A percentile compares a stretch with the other conserved stretches of the same genome.
phyloP scores from a whole-genome alignment of 2,329 filamentous ascomycete species.

The Coniochaeta pulveracea region DNA sequence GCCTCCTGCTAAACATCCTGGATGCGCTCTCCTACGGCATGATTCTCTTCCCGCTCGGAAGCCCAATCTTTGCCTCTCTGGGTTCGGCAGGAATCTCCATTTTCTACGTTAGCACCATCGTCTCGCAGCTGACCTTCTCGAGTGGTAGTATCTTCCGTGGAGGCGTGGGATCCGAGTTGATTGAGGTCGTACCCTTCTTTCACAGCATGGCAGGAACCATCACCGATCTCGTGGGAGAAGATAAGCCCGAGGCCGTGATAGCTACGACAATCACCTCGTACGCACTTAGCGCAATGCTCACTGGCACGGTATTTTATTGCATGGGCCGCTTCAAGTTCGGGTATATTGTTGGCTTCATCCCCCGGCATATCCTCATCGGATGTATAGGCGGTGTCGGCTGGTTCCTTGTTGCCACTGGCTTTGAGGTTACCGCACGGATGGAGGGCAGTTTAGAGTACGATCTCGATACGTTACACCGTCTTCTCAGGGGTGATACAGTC shows the following conservation, averaged over 20 bases:
- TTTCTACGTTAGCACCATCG: conserved; percentile 96
- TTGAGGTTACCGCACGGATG: conserved; percentile 85
- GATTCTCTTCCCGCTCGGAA: conserved; percentile 89
- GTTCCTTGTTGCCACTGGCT: conserved; percentile 82
- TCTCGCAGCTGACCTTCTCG: conserved; percentile 86
- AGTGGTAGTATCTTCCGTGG: conserved; percentile 79
- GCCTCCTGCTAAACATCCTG: conserved; percentile 80
- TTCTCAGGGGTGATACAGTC: conserved; percentile 64
- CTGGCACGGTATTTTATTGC: conserved; percentile 80
- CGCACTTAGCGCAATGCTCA: conserved; percentile 80
- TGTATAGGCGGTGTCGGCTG: conserved; percentile 96
- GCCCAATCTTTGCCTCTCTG: conserved; percentile 72
- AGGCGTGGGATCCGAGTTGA: conserved; percentile 91
- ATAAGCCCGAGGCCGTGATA: conserved; percentile 75
- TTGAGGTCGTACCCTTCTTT: conserved; percentile 97
- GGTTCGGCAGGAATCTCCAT: conserved; percentile 94
- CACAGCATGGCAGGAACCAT: conserved; percentile 96
- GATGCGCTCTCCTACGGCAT: conserved; percentile 94
- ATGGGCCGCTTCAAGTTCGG: conserved; percentile 83
- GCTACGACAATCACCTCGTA: conserved; percentile 92
- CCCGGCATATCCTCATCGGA: conserved; percentile 88
- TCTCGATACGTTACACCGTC: conserved; percentile 59
- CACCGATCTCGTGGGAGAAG: conserved; percentile 62
- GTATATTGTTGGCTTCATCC: conserved; percentile 93
- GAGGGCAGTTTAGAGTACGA: conserved; percentile 79